Conservation (phyloP, 139 green algal genomes). For the Volvox reticuliferus region DNA sequence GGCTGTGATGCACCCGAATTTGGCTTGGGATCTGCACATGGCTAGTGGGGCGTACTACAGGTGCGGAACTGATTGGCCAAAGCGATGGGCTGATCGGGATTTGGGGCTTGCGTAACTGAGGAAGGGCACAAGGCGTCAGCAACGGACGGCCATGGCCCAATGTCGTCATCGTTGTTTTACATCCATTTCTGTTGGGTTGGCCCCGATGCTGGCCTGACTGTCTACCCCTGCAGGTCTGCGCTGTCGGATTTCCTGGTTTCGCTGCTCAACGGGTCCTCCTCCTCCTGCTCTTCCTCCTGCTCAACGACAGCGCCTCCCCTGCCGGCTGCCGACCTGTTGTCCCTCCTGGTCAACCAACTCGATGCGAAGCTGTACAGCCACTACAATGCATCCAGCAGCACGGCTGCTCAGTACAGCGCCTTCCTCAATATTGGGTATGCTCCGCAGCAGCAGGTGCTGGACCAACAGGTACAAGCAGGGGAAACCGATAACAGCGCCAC, state of each 20-base stretch:
- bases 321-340: not conserved
- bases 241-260: not conserved
- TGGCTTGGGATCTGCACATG: constrained; percentile 24
- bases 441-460: not conserved
- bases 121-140: no score
- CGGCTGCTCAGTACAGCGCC: not conserved
- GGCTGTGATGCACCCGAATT: not conserved
- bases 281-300: not conserved
- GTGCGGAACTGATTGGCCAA: not conserved
- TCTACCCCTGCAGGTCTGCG: not conserved
- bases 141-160: no score
- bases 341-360: not conserved
- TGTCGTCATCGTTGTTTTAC: no score
- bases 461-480: not conserved
- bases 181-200: no score
- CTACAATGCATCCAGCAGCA: not conserved
- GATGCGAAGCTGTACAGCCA: not conserved
- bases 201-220: no score
- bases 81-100: no score
- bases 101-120: no score
- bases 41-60: not conserved
- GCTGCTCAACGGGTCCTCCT: not conserved
- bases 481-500: not conserved
- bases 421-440: not conserved
- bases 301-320: not conserved